phyloP scores from a whole-genome alignment of 2,329 filamentous ascomycete genomes.

The Arthrobotrys sinensis region DNA sequence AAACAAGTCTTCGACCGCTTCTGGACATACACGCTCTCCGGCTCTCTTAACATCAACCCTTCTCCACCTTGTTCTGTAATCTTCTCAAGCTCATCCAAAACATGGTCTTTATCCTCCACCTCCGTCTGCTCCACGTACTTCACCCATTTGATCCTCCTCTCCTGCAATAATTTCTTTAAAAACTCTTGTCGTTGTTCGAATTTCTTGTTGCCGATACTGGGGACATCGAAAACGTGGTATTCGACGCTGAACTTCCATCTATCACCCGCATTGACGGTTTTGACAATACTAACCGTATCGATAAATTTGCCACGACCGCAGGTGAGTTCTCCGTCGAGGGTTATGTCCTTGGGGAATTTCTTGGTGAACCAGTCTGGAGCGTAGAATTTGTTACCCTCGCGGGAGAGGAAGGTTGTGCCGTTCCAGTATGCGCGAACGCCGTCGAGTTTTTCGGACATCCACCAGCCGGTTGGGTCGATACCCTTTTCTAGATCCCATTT shows the following conservation, averaged over 20 bases:
- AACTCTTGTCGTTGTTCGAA: constrained; percentile 63
- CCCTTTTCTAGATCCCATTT: constrained; percentile 65
- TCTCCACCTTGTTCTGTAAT: constrained; percentile 62
- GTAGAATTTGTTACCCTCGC: constrained; percentile 65
- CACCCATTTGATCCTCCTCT: constrained; percentile 63
- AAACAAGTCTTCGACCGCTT: constrained; percentile 63
- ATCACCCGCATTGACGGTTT: constrained; percentile 62
- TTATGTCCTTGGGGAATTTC: constrained; percentile 63
- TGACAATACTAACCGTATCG: constrained; percentile 64
- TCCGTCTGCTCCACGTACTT: constrained; percentile 62
- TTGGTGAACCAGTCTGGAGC: constrained; percentile 64
- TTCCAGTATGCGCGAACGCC: constrained; percentile 65
- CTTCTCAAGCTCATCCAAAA: constrained; percentile 62
- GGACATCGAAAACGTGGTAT: constrained; percentile 64
- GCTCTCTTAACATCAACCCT: constrained; percentile 64
- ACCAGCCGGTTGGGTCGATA: constrained; percentile 63
- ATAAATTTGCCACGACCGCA: constrained; percentile 64
- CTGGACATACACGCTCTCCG: constrained; percentile 62
- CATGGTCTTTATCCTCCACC: constrained; percentile 61
- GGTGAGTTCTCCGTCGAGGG: constrained; percentile 64
- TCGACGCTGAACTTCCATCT: constrained; percentile 64
- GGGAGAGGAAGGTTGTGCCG: constrained; percentile 62
- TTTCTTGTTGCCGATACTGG: constrained; percentile 60
- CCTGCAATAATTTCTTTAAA: constrained; percentile 59
- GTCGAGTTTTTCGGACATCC: constrained; percentile 65